Base-by-base conservation (phyloP, 2,329 filamentous ascomycete species). In the Xylaria sp. region DNA sequence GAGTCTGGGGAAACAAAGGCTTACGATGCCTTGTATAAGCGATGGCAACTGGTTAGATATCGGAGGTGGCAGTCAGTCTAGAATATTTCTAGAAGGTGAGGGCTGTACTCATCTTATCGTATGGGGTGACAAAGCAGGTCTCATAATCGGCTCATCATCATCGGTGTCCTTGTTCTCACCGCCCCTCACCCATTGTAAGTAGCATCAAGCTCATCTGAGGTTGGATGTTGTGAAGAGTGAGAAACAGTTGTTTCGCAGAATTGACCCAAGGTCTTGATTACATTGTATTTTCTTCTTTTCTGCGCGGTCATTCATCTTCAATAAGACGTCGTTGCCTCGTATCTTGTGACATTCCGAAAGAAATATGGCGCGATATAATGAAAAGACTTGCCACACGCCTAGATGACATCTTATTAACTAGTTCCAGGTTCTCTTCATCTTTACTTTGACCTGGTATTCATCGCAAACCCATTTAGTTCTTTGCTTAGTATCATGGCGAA, bases 81-180 rank as follows among this genome's bases (percentile, higher is more conserved):
- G 72, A 73, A 72, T 54, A 32, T 70, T 74, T 75, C 70, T 69
- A 69, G 64, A 69, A 70, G 61, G 65, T 63, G 64, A 68, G 21
- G 42, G 48, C 34, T 60, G 67, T 66, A 67, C 61, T 69, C 67
- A 72, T 74, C 65, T 75, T 74, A 73, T 75, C 64, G 54, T 67
- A 61, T 45, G 36, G 45, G 27, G n/a, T 45, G 24, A 66, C 73
- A 72, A 75, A 75, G 74, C 62, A 61, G 39, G 65, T 65, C 62
- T 70, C 21, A 64, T 50, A 19, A 51, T 59, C 12, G 17, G 57
- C 24, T 45, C 57, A 58, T 48, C 21, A n/a, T 19, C 21, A 19
- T 61, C 2, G n/a, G 21, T n/a, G 51, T 67, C 61, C 39, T 65
- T 69, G 53, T 65, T 48, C 30, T 61, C 61, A 69, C 64, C 12